phyloP scores from a whole-genome alignment of 2,329 filamentous ascomycete genomes.

The Fusarium sp. region DNA sequence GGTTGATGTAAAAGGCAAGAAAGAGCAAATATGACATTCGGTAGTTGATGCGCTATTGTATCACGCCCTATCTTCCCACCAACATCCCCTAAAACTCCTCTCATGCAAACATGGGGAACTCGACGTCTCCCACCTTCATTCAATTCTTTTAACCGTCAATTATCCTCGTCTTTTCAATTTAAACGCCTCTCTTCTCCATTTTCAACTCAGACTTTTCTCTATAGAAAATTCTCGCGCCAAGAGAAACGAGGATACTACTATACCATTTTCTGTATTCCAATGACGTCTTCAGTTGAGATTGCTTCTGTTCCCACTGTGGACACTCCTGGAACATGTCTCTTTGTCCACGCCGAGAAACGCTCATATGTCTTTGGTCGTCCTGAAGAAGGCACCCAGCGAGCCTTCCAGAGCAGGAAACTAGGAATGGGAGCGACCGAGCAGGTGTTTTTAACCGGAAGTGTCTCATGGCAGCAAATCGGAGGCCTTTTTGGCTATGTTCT shows the following conservation, averaged over 20 bases:
- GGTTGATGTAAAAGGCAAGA: slow-evolving; percentile 2
- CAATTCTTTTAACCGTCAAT: slow-evolving; percentile 26
- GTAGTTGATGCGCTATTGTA: slow-evolving; percentile 12
- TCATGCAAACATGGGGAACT: slow-evolving; percentile 52
- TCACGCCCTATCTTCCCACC: not conserved
- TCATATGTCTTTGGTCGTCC: slow-evolving; percentile 89
- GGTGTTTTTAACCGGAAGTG: slow-evolving; percentile 84
- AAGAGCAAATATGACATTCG: slow-evolving; percentile 14
- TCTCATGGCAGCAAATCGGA: slow-evolving; percentile 81
- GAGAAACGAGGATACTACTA: too few relatives aligned
- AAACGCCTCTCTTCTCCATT: not conserved
- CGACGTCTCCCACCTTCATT: slow-evolving; percentile 39
- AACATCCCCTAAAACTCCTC: slow-evolving; percentile 1
- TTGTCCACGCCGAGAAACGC: slow-evolving; percentile 84
- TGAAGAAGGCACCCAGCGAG: slow-evolving; percentile 86
- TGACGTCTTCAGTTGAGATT: slow-evolving; percentile 82
- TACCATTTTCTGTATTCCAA: slow-evolving; percentile 54
- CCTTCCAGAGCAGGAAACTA: slow-evolving; percentile 76
- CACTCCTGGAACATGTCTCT: slow-evolving; percentile 81
- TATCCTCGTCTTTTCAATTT: not conserved
- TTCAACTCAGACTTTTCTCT: slow-evolving; percentile 5
- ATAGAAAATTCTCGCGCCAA: not conserved
- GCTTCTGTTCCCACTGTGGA: slow-evolving; percentile 88
- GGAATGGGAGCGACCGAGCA: slow-evolving; percentile 76
- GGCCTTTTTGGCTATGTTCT: slow-evolving; percentile 88